phyloP scores from a whole-genome alignment of 148 eudicot genomes.

The Camellia japonica region DNA sequence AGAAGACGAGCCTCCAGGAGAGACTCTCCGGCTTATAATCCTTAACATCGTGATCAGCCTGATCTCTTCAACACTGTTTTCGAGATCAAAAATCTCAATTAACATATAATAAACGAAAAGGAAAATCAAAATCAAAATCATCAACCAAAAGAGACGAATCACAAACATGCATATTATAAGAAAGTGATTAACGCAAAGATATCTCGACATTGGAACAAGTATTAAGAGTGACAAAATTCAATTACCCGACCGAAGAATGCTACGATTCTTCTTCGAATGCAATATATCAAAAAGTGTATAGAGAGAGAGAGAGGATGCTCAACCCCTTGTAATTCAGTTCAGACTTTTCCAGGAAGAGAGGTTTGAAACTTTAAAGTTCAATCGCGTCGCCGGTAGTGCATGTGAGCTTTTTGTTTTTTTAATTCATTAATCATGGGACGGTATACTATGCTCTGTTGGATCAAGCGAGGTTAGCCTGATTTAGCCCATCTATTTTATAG shows the following conservation, averaged over 20 bases:
- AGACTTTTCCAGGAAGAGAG: too few relatives aligned
- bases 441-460: too few relatives aligned
- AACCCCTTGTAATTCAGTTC: neutral
- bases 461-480: too few relatives aligned
- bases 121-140: neutral
- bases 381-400: too few relatives aligned
- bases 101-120: neutral
- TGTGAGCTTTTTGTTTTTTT: too few relatives aligned
- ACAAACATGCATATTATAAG: neutral
- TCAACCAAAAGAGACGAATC: neutral
- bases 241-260: constrained; percentile 7
- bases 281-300: neutral
- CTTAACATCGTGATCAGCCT: constrained; percentile 31
- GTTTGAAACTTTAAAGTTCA: too few relatives aligned
- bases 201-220: neutral
- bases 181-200: neutral
- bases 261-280: constrained; percentile 1
- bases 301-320: constrained; percentile 3
- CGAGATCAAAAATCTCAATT: neutral
- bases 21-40: constrained; percentile 47
- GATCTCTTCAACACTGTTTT: constrained; percentile 15
- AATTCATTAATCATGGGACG: too few relatives aligned
- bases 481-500: too few relatives aligned
- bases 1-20: constrained; percentile 33
- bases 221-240: neutral